These are phyloP conservation scores for Pythium rhizo-oryzae DNA, from an alignment of 352 stramenopile species.

Conservation along the genomic window DNA sequence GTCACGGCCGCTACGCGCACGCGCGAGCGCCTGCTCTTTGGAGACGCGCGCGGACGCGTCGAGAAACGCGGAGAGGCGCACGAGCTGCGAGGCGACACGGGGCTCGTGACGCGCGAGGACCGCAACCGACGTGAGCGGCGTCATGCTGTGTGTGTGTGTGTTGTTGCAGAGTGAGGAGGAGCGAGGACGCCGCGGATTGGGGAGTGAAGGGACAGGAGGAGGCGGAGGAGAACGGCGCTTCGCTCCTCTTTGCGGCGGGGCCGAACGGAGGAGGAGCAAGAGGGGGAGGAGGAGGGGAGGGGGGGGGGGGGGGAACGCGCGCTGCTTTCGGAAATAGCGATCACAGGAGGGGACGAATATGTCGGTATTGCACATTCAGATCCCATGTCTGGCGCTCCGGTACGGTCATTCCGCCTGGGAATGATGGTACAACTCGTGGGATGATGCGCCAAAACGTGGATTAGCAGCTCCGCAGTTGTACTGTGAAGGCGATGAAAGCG, in stretches of 20 bases:
- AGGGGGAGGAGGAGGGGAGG: not conserved
- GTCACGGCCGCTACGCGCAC: not conserved
- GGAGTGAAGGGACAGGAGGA: not conserved
- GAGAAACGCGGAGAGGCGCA: constrained; percentile 8
- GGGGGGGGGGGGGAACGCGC: not conserved
- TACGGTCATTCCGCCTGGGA: not conserved
- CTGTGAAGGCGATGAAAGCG: too few species aligned
- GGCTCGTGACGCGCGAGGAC: constrained; percentile 4
- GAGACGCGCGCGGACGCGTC: constrained; percentile 14
- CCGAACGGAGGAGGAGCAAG: not conserved
- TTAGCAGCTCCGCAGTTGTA: not conserved
- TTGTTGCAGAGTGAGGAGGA: not conserved
- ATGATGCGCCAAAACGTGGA: not conserved
- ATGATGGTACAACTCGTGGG: constrained; percentile 7
- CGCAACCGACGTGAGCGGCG: constrained; percentile 10
- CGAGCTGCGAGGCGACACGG: not conserved
- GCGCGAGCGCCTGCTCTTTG: constrained; percentile 1
- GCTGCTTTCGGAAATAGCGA: not conserved
- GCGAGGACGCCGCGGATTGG: not conserved
- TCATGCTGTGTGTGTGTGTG: not conserved
- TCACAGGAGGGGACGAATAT: too few species aligned
- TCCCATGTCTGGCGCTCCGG: not conserved
- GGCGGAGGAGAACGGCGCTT: not conserved
- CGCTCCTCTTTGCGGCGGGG: too few species aligned
- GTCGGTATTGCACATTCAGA: constrained; percentile 5